Percentiles rank a stretch among this genome's conserved stretches.
Evolutionary conservation across 129 eudicot genomes (phyloP).

Genomic region (Flaveria trinervia): DNA sequence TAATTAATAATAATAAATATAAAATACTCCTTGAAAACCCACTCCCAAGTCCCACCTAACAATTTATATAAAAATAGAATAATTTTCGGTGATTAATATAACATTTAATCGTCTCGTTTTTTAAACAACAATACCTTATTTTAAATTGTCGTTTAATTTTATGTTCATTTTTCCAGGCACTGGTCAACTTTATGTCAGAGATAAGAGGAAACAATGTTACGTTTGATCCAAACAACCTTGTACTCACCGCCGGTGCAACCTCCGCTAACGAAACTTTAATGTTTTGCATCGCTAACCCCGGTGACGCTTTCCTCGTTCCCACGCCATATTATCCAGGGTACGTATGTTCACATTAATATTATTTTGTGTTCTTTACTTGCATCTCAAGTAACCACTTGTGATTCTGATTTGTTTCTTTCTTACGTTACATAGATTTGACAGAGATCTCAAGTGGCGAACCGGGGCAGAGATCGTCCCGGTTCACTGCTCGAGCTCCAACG

Average conservation of each 20-base stretch:
- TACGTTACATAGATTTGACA: constrained; percentile 67
- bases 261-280: constrained; percentile 88
- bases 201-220: constrained; percentile 69
- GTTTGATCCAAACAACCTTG: constrained; percentile 72
- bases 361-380: background rate
- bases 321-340: constrained; percentile 98
- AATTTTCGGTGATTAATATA: too few species aligned
- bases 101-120: too few species aligned
- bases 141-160: background rate
- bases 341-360: constrained; percentile 8
- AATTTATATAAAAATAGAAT: too few species aligned
- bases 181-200: constrained; percentile 72
- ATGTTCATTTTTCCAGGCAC: constrained; percentile 47
- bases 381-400: constrained; percentile 16
- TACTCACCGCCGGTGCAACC: constrained; percentile 97
- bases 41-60: constrained; percentile 13
- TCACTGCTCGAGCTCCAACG: constrained; percentile 71
- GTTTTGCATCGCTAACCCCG: constrained; percentile 86
- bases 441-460: constrained; percentile 98
- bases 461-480: constrained; percentile 90
- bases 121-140: too few species aligned
- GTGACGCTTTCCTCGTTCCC: constrained; percentile 90
- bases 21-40: background rate
- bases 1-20: background rate
- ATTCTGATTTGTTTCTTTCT: constrained; percentile 21